phyloP scores from a whole-genome alignment of 768 basidiomycete genomes.

The Hericium rajendrae region DNA sequence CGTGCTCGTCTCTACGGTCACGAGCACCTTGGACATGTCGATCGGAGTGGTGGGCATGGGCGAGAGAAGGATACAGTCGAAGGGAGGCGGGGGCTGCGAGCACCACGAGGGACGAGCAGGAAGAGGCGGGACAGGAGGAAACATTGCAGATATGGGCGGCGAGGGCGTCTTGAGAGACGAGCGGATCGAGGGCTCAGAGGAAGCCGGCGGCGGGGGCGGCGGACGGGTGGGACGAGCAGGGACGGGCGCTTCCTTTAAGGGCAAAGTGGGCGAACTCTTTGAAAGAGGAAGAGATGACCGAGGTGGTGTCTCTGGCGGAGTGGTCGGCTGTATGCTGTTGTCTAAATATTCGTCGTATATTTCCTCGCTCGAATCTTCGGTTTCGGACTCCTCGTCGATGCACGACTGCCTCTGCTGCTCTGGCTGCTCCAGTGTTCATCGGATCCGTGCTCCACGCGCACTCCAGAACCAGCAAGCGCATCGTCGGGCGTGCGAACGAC shows the following conservation, averaged over 20 bases:
- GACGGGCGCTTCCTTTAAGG: slow-evolving; percentile 17
- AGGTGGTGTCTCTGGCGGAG: slow-evolving; percentile 18
- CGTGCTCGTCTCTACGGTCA: slow-evolving; percentile 70
- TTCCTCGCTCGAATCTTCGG: background rate
- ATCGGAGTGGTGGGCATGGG: slow-evolving; percentile 34
- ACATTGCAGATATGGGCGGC: slow-evolving; percentile 25
- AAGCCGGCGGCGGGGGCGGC: slow-evolving; percentile 19
- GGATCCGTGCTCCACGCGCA: slow-evolving; percentile 2
- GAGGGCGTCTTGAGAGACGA: slow-evolving; percentile 19
- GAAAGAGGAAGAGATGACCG: slow-evolving; percentile 18
- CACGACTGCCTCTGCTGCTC: background rate
- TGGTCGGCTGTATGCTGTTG: slow-evolving; percentile 1
- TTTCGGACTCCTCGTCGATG: background rate
- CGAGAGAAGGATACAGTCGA: slow-evolving; percentile 59
- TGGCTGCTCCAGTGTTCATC: background rate
- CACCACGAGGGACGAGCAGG: slow-evolving; percentile 32
- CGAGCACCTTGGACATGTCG: slow-evolving; percentile 53
- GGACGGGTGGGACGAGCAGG: slow-evolving; percentile 26
- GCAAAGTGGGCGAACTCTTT: slow-evolving; percentile 13
- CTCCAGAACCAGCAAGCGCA: slow-evolving; percentile 38
- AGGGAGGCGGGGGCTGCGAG: slow-evolving; percentile 44
- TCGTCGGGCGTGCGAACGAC: slow-evolving; percentile 77
- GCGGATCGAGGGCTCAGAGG: slow-evolving; percentile 12
- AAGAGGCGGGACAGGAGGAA: slow-evolving; percentile 38
- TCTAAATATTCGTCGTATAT: background rate